Conservation (phyloP, 352 stramenopile species). For the Globisporangium lucens region DNA sequence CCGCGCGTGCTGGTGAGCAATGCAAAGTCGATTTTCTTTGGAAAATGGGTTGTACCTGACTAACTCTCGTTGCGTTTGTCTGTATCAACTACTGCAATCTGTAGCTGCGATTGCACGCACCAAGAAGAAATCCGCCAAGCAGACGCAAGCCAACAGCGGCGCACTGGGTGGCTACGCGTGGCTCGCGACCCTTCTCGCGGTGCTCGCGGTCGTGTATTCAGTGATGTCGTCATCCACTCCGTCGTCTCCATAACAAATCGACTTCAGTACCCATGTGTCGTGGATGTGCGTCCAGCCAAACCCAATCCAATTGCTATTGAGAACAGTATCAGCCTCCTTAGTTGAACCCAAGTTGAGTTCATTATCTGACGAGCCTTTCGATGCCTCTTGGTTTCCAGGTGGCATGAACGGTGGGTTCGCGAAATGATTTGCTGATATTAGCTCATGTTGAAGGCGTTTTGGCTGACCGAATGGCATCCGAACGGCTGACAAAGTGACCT, state of each 20-base stretch:
- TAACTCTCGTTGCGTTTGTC: not conserved
- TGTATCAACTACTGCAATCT: not conserved
- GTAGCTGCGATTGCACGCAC: constrained; percentile 64
- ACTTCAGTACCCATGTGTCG: not conserved
- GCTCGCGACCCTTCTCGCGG: constrained; percentile 37
- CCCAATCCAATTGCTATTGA: not conserved
- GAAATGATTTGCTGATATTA: no score
- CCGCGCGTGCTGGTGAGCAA: constrained; percentile 47
- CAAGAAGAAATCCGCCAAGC: constrained; percentile 64
- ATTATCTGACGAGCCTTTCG: no score
- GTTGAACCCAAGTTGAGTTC: no score
- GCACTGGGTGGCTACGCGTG: constrained; percentile 30
- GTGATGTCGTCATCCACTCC: constrained; percentile 2
- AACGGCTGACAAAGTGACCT: no score
- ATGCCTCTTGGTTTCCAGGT: no score
- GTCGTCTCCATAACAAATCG: not conserved
- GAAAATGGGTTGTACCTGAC: not conserved
- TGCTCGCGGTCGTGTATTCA: constrained; percentile 28
- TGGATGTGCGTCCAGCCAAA: not conserved
- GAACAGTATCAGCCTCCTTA: not conserved
- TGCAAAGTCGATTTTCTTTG: not conserved
- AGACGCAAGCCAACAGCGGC: constrained; percentile 23
- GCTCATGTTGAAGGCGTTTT: no score
- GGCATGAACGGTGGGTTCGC: no score
- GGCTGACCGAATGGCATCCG: no score